Conservation (phyloP, 2,329 filamentous ascomycete genomes). For the Sporothrix curviconia region DNA sequence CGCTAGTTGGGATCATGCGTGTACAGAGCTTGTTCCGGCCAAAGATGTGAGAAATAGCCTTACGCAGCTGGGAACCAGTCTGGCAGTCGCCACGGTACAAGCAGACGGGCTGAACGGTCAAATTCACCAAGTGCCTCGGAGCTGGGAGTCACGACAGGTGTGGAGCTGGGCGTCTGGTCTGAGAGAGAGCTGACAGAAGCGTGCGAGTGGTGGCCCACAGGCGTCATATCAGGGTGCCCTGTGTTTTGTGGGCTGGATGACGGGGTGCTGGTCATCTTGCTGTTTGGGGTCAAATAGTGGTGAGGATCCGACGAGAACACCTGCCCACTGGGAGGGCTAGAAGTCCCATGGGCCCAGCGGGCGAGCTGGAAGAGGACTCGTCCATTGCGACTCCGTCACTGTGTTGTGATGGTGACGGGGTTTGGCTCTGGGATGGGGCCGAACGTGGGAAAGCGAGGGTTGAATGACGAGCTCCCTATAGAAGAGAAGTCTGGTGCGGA, state of each 20-base stretch:
- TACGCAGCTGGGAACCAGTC: slow-evolving; percentile 57
- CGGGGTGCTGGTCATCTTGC: background rate
- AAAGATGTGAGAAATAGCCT: slow-evolving; percentile 75
- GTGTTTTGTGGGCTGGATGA: background rate
- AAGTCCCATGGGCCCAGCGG: background rate
- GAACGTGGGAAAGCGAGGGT: slow-evolving; percentile 19
- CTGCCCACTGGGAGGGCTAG: background rate
- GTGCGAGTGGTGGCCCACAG: background rate
- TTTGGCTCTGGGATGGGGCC: slow-evolving; percentile 24
- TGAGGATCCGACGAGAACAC: background rate
- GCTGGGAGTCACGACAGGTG: no score
- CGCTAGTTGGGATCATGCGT: slow-evolving; percentile 57
- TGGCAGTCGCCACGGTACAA: slow-evolving; percentile 53
- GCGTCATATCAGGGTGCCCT: background rate
- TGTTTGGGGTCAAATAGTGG: background rate
- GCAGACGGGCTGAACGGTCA: slow-evolving; percentile 31
- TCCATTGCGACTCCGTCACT: slow-evolving; percentile 20
- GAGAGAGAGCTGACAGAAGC: background rate
- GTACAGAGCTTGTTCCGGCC: slow-evolving; percentile 77
- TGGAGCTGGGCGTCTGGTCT: background rate
- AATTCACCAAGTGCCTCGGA: background rate
- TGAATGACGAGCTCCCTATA: slow-evolving; percentile 20
- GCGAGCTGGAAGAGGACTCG: background rate
- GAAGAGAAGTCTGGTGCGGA: slow-evolving; percentile 43
- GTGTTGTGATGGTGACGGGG: slow-evolving; percentile 23